phyloP scores from a whole-genome alignment of 2,329 filamentous ascomycete genomes.

The Aureobasidium zeae region DNA sequence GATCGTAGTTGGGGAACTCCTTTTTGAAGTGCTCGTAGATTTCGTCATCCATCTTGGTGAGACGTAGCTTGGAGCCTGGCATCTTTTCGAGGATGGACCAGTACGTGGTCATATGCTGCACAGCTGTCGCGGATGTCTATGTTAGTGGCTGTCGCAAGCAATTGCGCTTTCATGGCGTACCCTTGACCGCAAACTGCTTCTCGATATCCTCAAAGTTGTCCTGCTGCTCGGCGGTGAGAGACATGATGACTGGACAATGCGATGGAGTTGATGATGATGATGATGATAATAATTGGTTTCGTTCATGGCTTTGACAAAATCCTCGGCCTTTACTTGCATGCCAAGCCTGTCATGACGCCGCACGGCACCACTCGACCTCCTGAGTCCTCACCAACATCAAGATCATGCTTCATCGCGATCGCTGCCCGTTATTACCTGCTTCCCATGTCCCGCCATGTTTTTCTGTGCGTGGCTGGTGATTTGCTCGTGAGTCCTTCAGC shows the following conservation, averaged over 20 bases:
- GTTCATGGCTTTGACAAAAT: neutral
- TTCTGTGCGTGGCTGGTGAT: too few species aligned
- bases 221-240: constrained; percentile 46
- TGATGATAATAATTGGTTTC: neutral
- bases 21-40: constrained; percentile 81
- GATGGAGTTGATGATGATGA: neutral
- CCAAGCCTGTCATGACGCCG: too few species aligned
- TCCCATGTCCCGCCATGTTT: too few species aligned
- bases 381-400: too few species aligned
- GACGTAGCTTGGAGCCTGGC: constrained; percentile 74
- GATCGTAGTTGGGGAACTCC: constrained; percentile 90
- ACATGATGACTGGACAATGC: constrained; percentile 23
- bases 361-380: too few species aligned
- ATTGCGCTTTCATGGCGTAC: too few species aligned
- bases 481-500: too few species aligned
- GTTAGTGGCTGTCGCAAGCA: too few species aligned
- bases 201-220: constrained; percentile 68
- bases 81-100: constrained; percentile 91
- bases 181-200: constrained; percentile 98
- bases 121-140: constrained; percentile 48
- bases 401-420: too few species aligned
- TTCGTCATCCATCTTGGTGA: constrained; percentile 92
- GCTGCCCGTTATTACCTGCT: too few species aligned
- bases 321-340: too few species aligned
- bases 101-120: constrained; percentile 95